Evolutionary conservation across 2,329 filamentous ascomycete genomes (phyloP).

Genomic region (Trichophyton equinum): DNA sequence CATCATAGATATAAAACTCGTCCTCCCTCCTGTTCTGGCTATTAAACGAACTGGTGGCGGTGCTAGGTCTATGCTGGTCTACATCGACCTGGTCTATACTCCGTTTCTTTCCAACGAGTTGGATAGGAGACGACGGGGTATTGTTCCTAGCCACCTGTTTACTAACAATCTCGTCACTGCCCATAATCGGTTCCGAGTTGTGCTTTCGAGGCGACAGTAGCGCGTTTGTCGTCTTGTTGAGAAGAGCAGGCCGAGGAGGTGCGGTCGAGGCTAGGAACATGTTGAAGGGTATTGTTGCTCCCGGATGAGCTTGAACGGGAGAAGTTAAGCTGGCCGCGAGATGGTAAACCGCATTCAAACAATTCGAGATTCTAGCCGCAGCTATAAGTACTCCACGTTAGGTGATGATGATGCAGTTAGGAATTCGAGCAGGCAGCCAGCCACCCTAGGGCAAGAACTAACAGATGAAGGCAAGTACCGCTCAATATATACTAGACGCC

Average conservation of each 20-base stretch:
- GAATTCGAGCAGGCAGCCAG: background rate
- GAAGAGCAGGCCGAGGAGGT: slow-evolving; percentile 28
- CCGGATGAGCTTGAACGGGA: background rate
- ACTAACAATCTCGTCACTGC: slow-evolving; percentile 17
- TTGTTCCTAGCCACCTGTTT: background rate
- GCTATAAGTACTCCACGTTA: background rate
- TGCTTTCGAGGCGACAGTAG: slow-evolving; percentile 24
- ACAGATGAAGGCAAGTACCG: background rate
- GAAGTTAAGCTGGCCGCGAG: background rate
- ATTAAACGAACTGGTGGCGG: slow-evolving; percentile 15
- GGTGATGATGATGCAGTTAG: background rate
- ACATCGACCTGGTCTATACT: slow-evolving; percentile 29
- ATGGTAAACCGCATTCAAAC: background rate
- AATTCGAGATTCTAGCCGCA: background rate
- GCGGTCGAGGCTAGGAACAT: slow-evolving; percentile 18
- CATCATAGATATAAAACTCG: slow-evolving; percentile 17
- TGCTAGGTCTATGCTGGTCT: slow-evolving; percentile 8
- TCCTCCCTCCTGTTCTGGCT: slow-evolving; percentile 11
- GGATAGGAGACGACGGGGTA: slow-evolving; percentile 20
- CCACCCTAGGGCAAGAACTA: background rate
- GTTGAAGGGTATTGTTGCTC: background rate
- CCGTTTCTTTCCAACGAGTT: slow-evolving; percentile 30
- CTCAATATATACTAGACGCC: background rate
- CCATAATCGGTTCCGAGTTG: slow-evolving; percentile 12
- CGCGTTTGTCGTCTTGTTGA: slow-evolving; percentile 32